Evolutionary conservation across 129 eudicot species (phyloP).

Genomic region (Gnaphalium uliginosum): DNA sequence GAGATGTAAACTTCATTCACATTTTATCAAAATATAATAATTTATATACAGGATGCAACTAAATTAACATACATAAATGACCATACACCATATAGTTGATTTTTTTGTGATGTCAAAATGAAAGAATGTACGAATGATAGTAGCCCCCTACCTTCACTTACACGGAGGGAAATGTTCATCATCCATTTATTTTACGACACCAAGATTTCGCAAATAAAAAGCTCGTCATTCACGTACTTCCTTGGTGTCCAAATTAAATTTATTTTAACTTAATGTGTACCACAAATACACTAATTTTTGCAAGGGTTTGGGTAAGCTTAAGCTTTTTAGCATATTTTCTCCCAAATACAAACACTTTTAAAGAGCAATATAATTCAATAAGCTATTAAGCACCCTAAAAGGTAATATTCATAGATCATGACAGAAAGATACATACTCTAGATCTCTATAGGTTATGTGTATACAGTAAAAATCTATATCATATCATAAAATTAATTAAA

Average conservation of each 20-base stretch:
- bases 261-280: background rate
- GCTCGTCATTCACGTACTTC: slow-evolving; percentile 46
- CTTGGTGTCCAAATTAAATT: slow-evolving; percentile 34
- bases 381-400: background rate
- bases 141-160: slow-evolving; percentile 76
- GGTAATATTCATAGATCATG: background rate
- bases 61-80: background rate
- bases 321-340: background rate
- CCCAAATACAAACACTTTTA: background rate
- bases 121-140: slow-evolving; percentile 51
- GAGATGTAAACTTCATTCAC: background rate
- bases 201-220: slow-evolving; percentile 43
- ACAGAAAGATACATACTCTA: background rate
- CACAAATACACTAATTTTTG: background rate
- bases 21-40: too few species aligned
- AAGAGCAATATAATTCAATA: background rate
- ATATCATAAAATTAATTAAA: background rate
- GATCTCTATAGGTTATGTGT: background rate
- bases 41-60: background rate
- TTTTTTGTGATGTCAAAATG: background rate
- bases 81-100: background rate
- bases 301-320: background rate
- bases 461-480: background rate
- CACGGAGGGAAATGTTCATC: slow-evolving; percentile 73
- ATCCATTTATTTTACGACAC: slow-evolving; percentile 62